Evolutionary conservation across 176 grass and related monocot species (phyloP).

Genomic region (Ampelocalamus luodianensis): DNA sequence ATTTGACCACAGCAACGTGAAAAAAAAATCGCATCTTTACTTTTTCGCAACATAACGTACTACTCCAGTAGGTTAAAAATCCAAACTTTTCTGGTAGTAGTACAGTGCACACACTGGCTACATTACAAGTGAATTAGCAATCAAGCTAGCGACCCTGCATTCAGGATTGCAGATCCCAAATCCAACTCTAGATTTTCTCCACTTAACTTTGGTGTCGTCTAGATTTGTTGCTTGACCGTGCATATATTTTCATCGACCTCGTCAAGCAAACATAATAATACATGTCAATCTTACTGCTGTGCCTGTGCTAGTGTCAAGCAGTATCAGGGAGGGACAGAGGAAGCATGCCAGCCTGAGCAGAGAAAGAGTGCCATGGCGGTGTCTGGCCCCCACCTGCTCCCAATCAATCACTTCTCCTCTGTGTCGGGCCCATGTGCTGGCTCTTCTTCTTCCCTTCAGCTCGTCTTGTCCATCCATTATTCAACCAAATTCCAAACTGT

Average conservation of each 20-base stretch:
- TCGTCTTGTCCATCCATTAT: background rate
- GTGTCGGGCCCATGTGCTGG: background rate
- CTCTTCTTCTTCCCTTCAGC: background rate
- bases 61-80: background rate
- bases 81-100: background rate
- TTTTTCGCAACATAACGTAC: background rate
- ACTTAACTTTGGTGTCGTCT: background rate
- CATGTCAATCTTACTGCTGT: background rate
- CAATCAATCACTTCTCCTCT: background rate
- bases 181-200: background rate
- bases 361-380: constrained; percentile 2
- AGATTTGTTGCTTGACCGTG: background rate
- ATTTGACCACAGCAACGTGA: background rate
- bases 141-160: background rate
- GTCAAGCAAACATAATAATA: background rate
- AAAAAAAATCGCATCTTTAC: background rate
- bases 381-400: constrained; percentile 39
- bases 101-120: background rate
- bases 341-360: constrained; percentile 19
- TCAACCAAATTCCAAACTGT: background rate
- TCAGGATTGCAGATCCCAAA: background rate
- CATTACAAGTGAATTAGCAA: background rate
- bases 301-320: background rate
- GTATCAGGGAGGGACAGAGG: background rate
- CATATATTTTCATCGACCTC: background rate